These are phyloP conservation scores for Colletotrichum sp. DNA, from an alignment of 2,329 filamentous ascomycete species.

Conservation along the genomic window DNA sequence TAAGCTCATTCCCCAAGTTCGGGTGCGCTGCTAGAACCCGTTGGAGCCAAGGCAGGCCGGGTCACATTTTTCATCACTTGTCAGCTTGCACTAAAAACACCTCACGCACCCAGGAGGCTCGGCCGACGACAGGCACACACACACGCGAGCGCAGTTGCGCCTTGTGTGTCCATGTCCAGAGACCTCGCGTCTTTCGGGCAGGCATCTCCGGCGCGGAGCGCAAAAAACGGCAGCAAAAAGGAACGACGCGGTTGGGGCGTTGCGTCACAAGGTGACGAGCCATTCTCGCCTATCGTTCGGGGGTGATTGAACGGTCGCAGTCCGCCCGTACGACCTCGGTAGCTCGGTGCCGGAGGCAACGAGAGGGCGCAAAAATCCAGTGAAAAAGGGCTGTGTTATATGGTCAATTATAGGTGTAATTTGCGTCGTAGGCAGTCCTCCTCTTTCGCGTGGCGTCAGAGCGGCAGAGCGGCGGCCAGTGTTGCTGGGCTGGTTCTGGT, in stretches of 20 bases:
- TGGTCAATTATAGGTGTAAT: background rate
- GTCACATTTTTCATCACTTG: background rate
- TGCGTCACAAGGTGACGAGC: background rate
- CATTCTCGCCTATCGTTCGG: background rate
- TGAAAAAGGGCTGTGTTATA: background rate
- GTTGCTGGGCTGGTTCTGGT: background rate
- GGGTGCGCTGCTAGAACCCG: background rate
- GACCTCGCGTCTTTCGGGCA: conserved; percentile 1
- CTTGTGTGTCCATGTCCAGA: background rate
- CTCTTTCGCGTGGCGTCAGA: background rate
- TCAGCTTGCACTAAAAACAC: background rate
- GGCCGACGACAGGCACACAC: background rate
- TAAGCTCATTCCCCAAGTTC: conserved; percentile 1
- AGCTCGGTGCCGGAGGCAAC: background rate
- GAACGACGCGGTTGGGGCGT: background rate
- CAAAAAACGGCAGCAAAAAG: background rate
- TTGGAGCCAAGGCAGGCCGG: background rate
- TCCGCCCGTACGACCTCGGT: background rate
- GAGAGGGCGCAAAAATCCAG: background rate
- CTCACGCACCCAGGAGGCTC: background rate
- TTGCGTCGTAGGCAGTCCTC: background rate
- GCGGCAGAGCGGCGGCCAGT: background rate
- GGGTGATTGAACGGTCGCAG: background rate
- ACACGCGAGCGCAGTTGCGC: background rate
- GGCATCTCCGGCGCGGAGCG: conserved; percentile 1